phyloP scores from a whole-genome alignment of 202 grass and related monocot species.

The Hordeum pubiflorum region DNA sequence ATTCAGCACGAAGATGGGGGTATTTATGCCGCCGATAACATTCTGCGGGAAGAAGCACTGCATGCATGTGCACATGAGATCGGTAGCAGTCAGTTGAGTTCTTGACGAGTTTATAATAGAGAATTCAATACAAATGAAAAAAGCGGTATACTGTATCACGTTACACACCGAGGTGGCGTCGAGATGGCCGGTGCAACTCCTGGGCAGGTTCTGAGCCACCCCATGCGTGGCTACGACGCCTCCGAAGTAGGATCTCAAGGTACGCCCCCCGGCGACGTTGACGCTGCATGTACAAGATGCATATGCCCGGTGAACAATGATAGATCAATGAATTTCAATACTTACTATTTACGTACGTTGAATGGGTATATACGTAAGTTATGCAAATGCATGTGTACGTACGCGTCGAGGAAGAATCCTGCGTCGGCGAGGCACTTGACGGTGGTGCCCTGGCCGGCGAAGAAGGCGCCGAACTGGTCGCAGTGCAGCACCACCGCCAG shows the following conservation, averaged over 20 bases:
- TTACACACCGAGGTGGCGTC: constrained; percentile 52
- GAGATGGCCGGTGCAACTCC: constrained; percentile 43
- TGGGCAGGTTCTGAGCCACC: constrained; percentile 61
- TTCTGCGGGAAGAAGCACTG: constrained; percentile 93
- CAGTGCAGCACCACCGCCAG: constrained; percentile 68
- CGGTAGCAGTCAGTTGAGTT: background rate
- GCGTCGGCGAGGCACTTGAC: constrained; percentile 87
- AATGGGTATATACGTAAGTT: too few species aligned
- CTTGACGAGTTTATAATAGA: background rate
- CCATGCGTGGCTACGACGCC: constrained; percentile 55
- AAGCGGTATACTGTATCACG: background rate
- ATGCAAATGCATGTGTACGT: constrained; percentile 4
- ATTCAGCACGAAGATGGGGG: constrained; percentile 76
- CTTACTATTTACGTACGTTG: too few species aligned
- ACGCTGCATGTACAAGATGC: constrained; percentile 29
- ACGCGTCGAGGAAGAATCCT: constrained; percentile 84
- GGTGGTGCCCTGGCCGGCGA: constrained; percentile 23
- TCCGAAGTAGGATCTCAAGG: constrained; percentile 42
- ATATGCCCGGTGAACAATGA: background rate
- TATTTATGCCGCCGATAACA: constrained; percentile 49
- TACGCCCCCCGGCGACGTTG: constrained; percentile 48
- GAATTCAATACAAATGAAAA: background rate
- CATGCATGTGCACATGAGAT: background rate
- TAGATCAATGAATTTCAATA: too few species aligned
- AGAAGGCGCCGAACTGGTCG: constrained; percentile 59